These are phyloP conservation scores for Sordaria brevicollis DNA, from an alignment of 495 filamentous ascomycete genomes.

Conservation along the genomic window DNA sequence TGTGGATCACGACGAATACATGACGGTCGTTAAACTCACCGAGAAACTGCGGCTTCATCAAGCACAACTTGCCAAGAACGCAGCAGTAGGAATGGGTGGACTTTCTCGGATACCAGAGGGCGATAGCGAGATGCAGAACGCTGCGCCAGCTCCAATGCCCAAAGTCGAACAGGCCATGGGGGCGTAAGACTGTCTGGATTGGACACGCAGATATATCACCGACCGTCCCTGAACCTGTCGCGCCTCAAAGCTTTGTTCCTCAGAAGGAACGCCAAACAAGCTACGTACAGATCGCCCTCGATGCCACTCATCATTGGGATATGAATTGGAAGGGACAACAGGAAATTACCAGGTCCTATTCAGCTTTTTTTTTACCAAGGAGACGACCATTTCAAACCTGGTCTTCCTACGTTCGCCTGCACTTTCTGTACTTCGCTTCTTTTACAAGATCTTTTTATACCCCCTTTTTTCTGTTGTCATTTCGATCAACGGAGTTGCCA, in stretches of 20 bases:
- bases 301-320: neutral
- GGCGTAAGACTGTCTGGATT: conserved; percentile 1
- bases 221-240: neutral
- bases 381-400: neutral
- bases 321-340: neutral
- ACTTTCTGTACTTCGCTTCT: conserved; percentile 9
- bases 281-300: neutral
- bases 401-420: neutral
- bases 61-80: conserved; percentile 41
- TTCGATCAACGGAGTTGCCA: neutral
- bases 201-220: neutral
- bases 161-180: conserved; percentile 15
- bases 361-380: neutral
- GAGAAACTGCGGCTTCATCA: conserved; percentile 72
- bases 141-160: conserved; percentile 3
- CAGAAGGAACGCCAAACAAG: neutral
- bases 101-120: conserved; percentile 57
- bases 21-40: conserved; percentile 74
- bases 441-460: conserved; percentile 11
- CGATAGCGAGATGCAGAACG: conserved; percentile 40
- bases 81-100: conserved; percentile 47
- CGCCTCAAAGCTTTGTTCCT: neutral
- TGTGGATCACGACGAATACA: conserved; percentile 72
- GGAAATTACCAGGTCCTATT: neutral
- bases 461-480: conserved; percentile 10